Conservation (phyloP, 2,329 filamentous ascomycete species). For the Dothidotthia symphoricarpi region DNA sequence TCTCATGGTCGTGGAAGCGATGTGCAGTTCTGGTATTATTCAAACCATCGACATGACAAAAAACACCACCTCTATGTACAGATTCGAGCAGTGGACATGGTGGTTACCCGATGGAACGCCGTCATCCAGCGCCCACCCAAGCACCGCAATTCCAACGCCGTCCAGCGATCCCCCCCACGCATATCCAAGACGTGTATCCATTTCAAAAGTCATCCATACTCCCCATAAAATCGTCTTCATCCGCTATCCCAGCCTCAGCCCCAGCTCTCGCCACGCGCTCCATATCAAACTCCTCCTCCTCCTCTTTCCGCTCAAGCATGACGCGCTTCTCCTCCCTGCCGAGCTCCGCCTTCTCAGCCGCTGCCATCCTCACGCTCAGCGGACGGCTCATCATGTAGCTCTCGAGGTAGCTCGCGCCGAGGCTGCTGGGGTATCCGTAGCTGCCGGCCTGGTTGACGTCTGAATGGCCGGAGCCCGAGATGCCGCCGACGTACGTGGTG, state of each 20-base stretch:
- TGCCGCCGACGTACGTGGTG: constrained; percentile 38
- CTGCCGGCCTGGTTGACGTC: constrained; percentile 36
- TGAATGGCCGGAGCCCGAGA: constrained; percentile 35
- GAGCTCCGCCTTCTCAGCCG: constrained; percentile 32
- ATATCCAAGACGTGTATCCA: constrained; percentile 1
- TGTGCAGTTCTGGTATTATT: too few relatives aligned
- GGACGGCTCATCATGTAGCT: constrained; percentile 40
- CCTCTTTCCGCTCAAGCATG: constrained; percentile 9
- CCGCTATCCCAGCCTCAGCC: constrained; percentile 1
- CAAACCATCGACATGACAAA: too few relatives aligned
- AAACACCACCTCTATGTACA: too few relatives aligned
- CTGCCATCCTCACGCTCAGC: constrained; percentile 37
- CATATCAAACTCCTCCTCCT: constrained; percentile 4
- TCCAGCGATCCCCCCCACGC: not conserved
- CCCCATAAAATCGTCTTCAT: constrained; percentile 32
- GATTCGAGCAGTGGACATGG: too few relatives aligned
- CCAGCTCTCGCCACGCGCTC: constrained; percentile 2
- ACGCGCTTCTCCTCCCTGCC: constrained; percentile 23
- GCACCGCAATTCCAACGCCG: too few relatives aligned
- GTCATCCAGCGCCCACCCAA: too few relatives aligned
- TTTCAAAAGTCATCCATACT: constrained; percentile 38
- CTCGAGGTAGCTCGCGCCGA: constrained; percentile 41
- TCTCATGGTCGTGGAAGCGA: too few relatives aligned
- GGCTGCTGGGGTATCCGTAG: constrained; percentile 35
- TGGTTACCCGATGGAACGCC: too few relatives aligned